phyloP scores from a whole-genome alignment of 1,139 yeast genomes.

The Yamadazyma oceani region DNA sequence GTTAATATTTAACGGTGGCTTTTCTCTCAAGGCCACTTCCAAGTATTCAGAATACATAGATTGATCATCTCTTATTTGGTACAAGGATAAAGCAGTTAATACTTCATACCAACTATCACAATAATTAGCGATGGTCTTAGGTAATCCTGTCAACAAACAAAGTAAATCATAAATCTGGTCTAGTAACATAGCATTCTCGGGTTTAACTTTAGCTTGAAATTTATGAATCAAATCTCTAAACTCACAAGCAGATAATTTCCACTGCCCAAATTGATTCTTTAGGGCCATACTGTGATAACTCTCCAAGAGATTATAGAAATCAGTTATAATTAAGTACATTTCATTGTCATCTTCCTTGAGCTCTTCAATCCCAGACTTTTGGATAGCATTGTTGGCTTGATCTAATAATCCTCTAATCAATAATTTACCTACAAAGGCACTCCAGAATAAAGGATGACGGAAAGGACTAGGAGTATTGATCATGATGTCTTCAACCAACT shows the following conservation, averaged over 20 bases:
- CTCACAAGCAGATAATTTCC: constrained; percentile 54
- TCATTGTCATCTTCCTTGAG: constrained; percentile 27
- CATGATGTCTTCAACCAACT: constrained; percentile 46
- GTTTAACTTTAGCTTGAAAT: constrained; percentile 22
- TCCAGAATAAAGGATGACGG: constrained; percentile 64
- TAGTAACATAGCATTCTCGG: constrained; percentile 26
- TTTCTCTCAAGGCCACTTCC: constrained; percentile 31
- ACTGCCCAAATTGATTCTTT: constrained; percentile 43
- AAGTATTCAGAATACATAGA: constrained; percentile 34
- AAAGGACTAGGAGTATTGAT: constrained; percentile 47
- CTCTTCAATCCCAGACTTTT: constrained; percentile 40
- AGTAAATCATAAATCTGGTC: constrained; percentile 45
- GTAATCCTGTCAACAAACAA: constrained; percentile 53
- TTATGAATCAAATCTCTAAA: constrained; percentile 43
- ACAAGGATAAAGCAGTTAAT: constrained; percentile 59
- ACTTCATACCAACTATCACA: constrained; percentile 73
- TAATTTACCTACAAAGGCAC: constrained; percentile 52
- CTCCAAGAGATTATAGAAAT: constrained; percentile 40
- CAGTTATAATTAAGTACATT: constrained; percentile 44
- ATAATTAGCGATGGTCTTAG: constrained; percentile 46
- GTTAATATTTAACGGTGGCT: constrained; percentile 26
- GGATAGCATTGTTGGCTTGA: constrained; percentile 52
- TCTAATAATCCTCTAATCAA: constrained; percentile 62
- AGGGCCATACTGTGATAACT: constrained; percentile 44
- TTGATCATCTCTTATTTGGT: constrained; percentile 51